These are phyloP conservation scores for Zasmidium citrigriseum DNA, from an alignment of 2,329 filamentous ascomycete genomes.

Conservation along the genomic window DNA sequence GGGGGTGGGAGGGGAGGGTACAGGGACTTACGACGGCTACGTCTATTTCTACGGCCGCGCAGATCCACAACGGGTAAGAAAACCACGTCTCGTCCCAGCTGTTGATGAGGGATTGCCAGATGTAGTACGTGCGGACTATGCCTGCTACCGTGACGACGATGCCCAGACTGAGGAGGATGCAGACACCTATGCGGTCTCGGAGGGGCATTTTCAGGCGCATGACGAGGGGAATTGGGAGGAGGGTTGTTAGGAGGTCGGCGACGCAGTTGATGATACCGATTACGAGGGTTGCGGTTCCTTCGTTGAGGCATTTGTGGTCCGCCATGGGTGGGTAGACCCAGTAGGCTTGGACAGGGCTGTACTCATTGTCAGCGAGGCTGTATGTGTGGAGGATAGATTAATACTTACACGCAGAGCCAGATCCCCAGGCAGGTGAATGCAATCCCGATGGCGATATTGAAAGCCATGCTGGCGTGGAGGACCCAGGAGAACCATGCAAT, in stretches of 20 bases:
- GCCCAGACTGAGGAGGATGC: constrained; percentile 43
- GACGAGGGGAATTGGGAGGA: constrained; percentile 47
- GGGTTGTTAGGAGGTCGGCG: constrained; percentile 44
- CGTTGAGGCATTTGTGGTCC: constrained; percentile 41
- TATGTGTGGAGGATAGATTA: not conserved
- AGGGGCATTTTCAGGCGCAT: constrained; percentile 45
- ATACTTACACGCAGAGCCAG: constrained; percentile 42
- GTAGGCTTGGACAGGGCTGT: constrained; percentile 42
- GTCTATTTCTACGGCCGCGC: constrained; percentile 49
- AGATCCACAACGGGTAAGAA: constrained; percentile 50
- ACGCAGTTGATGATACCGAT: constrained; percentile 47
- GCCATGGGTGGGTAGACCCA: constrained; percentile 40
- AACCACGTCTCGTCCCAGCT: constrained; percentile 49
- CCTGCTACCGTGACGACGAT: constrained; percentile 46
- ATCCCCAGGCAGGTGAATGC: constrained; percentile 39
- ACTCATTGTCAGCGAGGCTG: not conserved
- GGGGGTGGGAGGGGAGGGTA: not conserved
- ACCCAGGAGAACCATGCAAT: constrained; percentile 41
- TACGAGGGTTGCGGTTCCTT: constrained; percentile 41
- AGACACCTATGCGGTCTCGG: constrained; percentile 41
- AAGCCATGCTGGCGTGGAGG: constrained; percentile 41
- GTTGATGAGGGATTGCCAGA: constrained; percentile 43
- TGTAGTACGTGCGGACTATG: constrained; percentile 45
- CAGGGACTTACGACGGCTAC: constrained; percentile 44
- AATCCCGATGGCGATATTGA: constrained; percentile 41